Evolutionary conservation across 2,329 filamentous ascomycete genomes (phyloP), one percentile per base, ranked within the genome.

Genomic region (Dactylellina sp.): DNA sequence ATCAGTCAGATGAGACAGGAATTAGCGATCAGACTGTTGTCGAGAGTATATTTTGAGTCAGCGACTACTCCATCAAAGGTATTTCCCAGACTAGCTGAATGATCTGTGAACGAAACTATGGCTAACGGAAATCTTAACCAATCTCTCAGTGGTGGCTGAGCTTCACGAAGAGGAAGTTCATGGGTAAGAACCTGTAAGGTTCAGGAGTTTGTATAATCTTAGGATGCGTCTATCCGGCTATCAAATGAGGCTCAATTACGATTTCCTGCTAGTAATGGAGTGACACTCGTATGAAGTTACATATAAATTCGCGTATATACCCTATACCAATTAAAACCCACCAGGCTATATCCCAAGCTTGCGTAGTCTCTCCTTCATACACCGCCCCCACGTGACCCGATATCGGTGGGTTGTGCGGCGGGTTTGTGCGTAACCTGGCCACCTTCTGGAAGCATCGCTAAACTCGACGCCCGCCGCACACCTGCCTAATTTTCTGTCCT

Each of bases 101-200:
- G 12, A 25, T 42, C 18, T 42, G n/a, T 40, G 66, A n/a, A 42
- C 14, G 7, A 22, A 16, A 32, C 28, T 28, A 22, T 46, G 16
- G n/a, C 40, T 57, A 35, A 52, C 35, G 7, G 11, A 35, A 18
- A 11, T 24, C 14, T 35, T 0, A 12, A 44, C n/a, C 37, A 83
- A 87, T 88, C 63, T 87, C 84, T 82, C 87, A 96, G 88, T 98
- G 94, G 92, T 99, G 95, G 95, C 83, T 99, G 81, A 98, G 95
- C 85, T 99, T 97, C 82, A 92, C 91, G 61, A 98, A 98, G 89
- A 89, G 95, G 84, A 97, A 97, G 88, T 99, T 99, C 81, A 98
- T 99, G 95, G 93, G 93, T 81, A 98, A 98, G 88, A 87, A 88
- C 77, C 84, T 95, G 83, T 93, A 85, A 81, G 37, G 32, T 47